Conservation (phyloP, 129 eudicot species). For the Centrapalus pauciflorus region DNA sequence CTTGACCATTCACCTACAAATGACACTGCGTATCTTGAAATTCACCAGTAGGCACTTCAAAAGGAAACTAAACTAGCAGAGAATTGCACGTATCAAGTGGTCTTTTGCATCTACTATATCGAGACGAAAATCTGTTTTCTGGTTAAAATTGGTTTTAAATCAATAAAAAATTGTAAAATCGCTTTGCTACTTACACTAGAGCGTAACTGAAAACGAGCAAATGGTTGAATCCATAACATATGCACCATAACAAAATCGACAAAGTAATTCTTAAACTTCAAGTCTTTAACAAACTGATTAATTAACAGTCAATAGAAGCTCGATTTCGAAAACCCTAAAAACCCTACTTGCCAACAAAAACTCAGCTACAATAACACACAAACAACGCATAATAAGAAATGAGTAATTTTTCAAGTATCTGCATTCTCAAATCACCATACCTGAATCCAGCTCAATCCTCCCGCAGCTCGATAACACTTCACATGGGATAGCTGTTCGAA, state of each 20-base stretch:
- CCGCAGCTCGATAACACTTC: constrained; percentile 12
- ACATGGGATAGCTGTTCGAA: constrained; percentile 8
- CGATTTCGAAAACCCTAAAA: constrained; percentile 30
- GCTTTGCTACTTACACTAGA: not conserved
- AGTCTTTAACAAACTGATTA: not conserved
- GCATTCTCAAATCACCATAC: constrained; percentile 3
- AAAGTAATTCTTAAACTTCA: not conserved
- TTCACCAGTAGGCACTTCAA: not conserved
- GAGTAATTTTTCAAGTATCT: constrained; percentile 9
- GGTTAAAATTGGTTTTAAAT: too few relatives aligned
- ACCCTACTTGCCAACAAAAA: constrained; percentile 17
- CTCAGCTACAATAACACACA: not conserved
- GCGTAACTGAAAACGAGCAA: not conserved
- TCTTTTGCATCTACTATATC: too few relatives aligned
- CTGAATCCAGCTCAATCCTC: not conserved
- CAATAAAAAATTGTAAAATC: not conserved
- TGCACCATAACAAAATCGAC: not conserved
- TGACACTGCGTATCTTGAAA: not conserved
- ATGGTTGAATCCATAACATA: constrained; percentile 1
- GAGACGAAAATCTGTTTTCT: too few relatives aligned
- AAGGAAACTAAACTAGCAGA: not conserved
- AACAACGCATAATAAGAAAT: not conserved
- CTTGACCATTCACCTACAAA: not conserved
- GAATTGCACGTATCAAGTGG: not conserved
- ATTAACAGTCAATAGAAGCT: not conserved